Conservation (phyloP, 179 eudicot species). For the Patellifolia procumbens region DNA sequence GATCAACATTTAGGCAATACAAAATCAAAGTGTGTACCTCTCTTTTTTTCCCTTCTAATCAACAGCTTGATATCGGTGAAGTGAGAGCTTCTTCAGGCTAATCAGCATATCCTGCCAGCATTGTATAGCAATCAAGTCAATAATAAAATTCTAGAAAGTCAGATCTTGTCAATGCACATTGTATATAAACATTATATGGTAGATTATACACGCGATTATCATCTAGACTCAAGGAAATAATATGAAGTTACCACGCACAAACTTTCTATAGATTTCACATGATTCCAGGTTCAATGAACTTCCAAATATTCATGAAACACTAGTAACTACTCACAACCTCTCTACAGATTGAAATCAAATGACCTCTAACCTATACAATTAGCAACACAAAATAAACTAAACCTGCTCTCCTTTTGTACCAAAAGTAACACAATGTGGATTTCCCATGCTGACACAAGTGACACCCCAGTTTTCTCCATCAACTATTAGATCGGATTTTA, state of each 20-base stretch:
- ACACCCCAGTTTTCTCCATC: no score
- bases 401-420: no score
- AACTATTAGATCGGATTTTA: no score
- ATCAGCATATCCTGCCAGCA: conserved; percentile 55
- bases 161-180: not conserved
- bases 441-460: no score
- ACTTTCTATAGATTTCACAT: no score
- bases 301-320: no score
- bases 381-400: no score
- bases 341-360: no score
- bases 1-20: not conserved
- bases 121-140: not conserved
- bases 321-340: no score
- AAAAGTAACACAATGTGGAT: no score
- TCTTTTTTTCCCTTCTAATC: conserved; percentile 6
- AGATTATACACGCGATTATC: not conserved
- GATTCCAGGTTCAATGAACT: no score
- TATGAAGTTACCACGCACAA: not conserved
- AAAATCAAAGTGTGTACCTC: not conserved
- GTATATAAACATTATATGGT: not conserved
- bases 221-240: not conserved
- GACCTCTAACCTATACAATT: no score
- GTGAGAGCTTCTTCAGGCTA: conserved; percentile 50
- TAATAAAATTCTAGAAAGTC: not conserved
- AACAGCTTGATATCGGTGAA: conserved; percentile 45